These are phyloP conservation scores for Trichomonas gallinae DNA, from an alignment of 208 protist genomes.

Conservation along the genomic window DNA sequence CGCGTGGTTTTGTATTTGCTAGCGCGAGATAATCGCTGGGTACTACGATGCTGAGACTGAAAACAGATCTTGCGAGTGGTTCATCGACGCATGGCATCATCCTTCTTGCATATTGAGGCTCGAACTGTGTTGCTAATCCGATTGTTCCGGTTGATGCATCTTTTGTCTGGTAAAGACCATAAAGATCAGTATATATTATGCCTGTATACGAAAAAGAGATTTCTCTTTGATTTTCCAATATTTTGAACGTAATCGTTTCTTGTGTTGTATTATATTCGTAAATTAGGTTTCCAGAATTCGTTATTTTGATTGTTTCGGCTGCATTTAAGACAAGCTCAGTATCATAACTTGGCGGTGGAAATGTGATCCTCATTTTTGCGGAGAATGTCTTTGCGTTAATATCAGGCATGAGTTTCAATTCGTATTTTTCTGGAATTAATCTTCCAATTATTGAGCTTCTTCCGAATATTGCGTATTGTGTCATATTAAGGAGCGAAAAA, in stretches of 20 bases:
- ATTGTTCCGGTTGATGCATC: not conserved
- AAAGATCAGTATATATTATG: not conserved
- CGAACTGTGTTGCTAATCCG: slow-evolving; percentile 19
- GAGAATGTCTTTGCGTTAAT: not conserved
- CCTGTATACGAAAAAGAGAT: not conserved
- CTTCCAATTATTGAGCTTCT: no score
- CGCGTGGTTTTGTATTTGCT: not conserved
- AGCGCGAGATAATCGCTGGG: not conserved
- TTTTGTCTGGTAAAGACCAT: not conserved
- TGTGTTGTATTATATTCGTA: no score
- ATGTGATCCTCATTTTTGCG: not conserved
- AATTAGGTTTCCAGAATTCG: no score
- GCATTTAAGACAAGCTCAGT: no score
- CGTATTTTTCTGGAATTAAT: not conserved
- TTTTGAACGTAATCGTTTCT: no score
- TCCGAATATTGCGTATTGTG: no score
- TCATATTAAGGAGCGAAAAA: no score
- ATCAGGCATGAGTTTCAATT: not conserved
- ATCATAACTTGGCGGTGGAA: not conserved
- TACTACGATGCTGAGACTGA: not conserved
- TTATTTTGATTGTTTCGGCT: no score
- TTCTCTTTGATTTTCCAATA: no score
- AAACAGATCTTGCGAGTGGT: not conserved
- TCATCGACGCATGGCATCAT: not conserved
- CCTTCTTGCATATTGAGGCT: not conserved